Evolutionary conservation across 371 early-diverging fungal genomes (phyloP), one percentile per base, ranked within the genome.

Genomic region (Mortierella sp.): DNA sequence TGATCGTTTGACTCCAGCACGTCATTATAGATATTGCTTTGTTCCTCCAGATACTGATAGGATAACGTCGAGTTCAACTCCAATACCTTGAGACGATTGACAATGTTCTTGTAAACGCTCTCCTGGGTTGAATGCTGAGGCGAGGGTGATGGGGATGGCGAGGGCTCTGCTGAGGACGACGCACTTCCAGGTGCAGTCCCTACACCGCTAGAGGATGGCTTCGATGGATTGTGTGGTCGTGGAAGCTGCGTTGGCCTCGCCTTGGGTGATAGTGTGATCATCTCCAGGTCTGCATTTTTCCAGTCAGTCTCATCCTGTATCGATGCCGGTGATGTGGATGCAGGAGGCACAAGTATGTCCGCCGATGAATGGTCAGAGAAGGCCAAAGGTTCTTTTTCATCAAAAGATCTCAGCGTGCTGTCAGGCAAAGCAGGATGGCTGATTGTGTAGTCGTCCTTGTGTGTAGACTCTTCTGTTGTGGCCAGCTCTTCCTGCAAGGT

Each of bases 41-140:
- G 94, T 59, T 95, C 94, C 61, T 95, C 94, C 67, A 96, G 79
- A 60, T 91, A 95, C 53, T 87, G 86, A 61, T 91, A 89, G 5
- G 93, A 90, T 24, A 94, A 64, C 0, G 94, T 90, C 13, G 91
- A 85, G 70, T 94, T 94, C 24, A 88, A 76, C 73, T 96, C 97
- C 9, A 96, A 81, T 18, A 84, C 81, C 47, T 80, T 81, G 1
- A 97, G 81, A 14, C 98, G 86, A 56, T 93, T 94, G 86, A 93
- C 90, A 43, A 97, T 95, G 6, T 90, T 94, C 61, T 95, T 94
- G 80, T 93, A 96, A 39, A 96, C 93, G 54, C 93, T 95, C 92
- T 71, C 92, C 85, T 55, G 84, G 45, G 60, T 78, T 54, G 71
- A 66, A 21, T 67, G 65, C 46, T 39, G 43, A 12, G 65, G 64